Percentiles rank a stretch among this genome's conserved stretches.
These are phyloP conservation scores for Ceratocystis ficicola DNA, from an alignment of 2,329 filamentous ascomycete species.

Conservation along the genomic window DNA sequence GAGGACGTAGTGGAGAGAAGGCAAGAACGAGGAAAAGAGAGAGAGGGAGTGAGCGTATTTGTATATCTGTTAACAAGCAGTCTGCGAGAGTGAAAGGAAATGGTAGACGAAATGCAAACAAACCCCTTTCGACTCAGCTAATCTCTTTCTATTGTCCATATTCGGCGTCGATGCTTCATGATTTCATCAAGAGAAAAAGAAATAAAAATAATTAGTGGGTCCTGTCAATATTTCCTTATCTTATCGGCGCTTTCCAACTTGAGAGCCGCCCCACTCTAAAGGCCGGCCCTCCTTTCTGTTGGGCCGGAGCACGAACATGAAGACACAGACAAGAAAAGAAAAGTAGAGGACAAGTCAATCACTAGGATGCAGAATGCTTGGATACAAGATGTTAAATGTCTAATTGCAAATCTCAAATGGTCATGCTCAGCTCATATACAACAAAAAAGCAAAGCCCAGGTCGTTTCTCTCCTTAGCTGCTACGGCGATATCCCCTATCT, in stretches of 20 bases:
- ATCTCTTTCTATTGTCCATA: neutral
- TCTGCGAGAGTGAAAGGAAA: neutral
- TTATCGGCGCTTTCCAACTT: neutral
- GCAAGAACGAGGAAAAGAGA: neutral
- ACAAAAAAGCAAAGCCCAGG: neutral
- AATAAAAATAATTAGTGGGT: conserved; percentile 9
- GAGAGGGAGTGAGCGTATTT: neutral
- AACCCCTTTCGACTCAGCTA: too few relatives aligned
- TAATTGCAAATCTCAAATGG: neutral
- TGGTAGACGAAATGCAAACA: neutral
- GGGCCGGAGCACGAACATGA: neutral
- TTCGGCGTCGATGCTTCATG: neutral
- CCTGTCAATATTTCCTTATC: neutral
- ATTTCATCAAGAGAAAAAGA: neutral
- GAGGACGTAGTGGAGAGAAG: neutral
- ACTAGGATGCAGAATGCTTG: neutral
- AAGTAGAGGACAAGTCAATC: too few relatives aligned
- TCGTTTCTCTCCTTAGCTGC: neutral
- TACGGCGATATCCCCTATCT: neutral
- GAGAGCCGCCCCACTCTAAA: neutral
- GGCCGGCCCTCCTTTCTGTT: neutral
- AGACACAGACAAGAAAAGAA: too few relatives aligned
- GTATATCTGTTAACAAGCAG: neutral
- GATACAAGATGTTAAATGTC: neutral
- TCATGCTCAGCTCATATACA: conserved; percentile 6